phyloP scores from a whole-genome alignment of 179 eudicot genomes.

The Heliamphora pulchella region DNA sequence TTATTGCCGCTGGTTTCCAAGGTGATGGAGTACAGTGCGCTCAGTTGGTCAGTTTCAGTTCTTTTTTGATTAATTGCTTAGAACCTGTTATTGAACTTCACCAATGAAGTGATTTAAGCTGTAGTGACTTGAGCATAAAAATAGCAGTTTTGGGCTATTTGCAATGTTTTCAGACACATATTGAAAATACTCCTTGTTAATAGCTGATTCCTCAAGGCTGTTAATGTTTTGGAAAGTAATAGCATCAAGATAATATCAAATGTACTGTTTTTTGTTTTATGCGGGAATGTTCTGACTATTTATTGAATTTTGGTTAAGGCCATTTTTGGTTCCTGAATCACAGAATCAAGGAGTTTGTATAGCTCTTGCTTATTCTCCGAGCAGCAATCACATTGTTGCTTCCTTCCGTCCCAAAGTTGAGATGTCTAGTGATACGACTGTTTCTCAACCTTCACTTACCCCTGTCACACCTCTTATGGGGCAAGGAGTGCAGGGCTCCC shows the following conservation, averaged over 20 bases:
- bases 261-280: neutral
- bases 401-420: slow-evolving; percentile 79
- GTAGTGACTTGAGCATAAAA: neutral
- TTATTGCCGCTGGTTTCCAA: neutral
- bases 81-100: neutral
- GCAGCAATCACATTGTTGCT: slow-evolving; percentile 52
- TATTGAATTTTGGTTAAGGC: slow-evolving; percentile 33
- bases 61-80: neutral
- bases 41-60: neutral
- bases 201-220: slow-evolving; percentile 3
- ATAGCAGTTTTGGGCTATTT: neutral
- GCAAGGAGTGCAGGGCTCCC: slow-evolving; percentile 52
- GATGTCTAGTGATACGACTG: slow-evolving; percentile 22
- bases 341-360: slow-evolving; percentile 80
- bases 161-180: too few relatives aligned
- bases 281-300: neutral
- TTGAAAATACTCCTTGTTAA: neutral
- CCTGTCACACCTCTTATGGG: slow-evolving; percentile 31
- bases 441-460: slow-evolving; percentile 45
- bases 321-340: slow-evolving; percentile 50
- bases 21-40: neutral
- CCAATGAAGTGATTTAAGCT: neutral
- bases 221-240: neutral
- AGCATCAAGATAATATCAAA: neutral
- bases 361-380: slow-evolving; percentile 59